Evolutionary conservation across 305 asterid species (phyloP).

Genomic region (Salvia sclarea): DNA sequence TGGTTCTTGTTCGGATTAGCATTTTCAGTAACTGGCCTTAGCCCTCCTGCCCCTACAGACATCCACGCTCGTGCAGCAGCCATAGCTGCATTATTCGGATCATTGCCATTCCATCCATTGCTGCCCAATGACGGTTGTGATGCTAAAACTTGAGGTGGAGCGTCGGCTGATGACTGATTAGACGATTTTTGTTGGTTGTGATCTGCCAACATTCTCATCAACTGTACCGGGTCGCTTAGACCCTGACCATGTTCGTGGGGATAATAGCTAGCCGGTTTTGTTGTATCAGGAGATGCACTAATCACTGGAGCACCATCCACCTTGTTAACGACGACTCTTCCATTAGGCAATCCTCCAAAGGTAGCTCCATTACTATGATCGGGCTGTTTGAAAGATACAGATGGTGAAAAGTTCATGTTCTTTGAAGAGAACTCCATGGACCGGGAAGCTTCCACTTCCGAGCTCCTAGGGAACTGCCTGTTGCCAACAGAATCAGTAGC

Average conservation of each 20-base stretch:
- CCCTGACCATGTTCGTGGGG: slow-evolving; percentile 62
- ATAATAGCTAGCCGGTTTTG: slow-evolving; percentile 38
- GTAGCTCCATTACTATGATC: slow-evolving; percentile 40
- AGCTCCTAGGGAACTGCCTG: slow-evolving; percentile 43
- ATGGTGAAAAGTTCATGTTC: slow-evolving; percentile 42
- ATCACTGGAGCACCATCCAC: slow-evolving; percentile 37
- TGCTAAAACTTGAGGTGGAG: slow-evolving; percentile 43
- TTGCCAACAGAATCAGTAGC: slow-evolving; percentile 39
- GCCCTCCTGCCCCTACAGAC: slow-evolving; percentile 89
- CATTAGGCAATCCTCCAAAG: slow-evolving; percentile 56
- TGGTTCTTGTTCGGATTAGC: slow-evolving; percentile 46
- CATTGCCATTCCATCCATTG: slow-evolving; percentile 46
- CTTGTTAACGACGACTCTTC: slow-evolving; percentile 39
- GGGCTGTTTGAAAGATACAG: slow-evolving; percentile 60
- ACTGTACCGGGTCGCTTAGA: slow-evolving; percentile 66
- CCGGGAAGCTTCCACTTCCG: slow-evolving; percentile 50
- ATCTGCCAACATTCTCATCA: slow-evolving; percentile 71
- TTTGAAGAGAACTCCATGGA: slow-evolving; percentile 46
- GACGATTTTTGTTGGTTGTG: slow-evolving; percentile 60
- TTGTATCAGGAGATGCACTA: slow-evolving; percentile 41
- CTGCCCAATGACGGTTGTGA: slow-evolving; percentile 41
- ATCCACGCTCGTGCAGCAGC: slow-evolving; percentile 92
- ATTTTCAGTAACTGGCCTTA: slow-evolving; percentile 55
- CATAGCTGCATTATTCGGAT: slow-evolving; percentile 60
- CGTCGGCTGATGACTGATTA: slow-evolving; percentile 37